Evolutionary conservation across 2,329 filamentous ascomycete species (phyloP), one percentile per base, ranked within the genome.

Genomic region (Aspergillus viridinutans): DNA sequence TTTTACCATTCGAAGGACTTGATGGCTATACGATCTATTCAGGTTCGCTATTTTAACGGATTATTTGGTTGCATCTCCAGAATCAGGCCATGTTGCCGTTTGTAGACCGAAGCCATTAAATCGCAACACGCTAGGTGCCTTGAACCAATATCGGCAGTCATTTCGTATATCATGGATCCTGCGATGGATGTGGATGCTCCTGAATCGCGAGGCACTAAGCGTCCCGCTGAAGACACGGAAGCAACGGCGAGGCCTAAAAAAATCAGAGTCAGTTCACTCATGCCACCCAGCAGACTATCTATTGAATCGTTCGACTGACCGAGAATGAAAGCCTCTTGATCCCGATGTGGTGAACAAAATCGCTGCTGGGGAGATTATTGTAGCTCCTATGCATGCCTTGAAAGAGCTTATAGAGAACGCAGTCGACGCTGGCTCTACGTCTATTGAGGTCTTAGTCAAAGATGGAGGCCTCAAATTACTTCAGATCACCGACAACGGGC

Each of bases 281-380:
- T 3, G 17, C 32, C 12, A 51, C 29, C 45, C 29, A 43, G 50
- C 20, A 4, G 20, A 48, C 25, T 45, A 35, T 23, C 25, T 45
- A 35, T 23, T 47, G 23, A 61, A 49, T 35, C 17, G 25, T 54
- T 40, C 53, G 21, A 61, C 63, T 66, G 48, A 67, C 50, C 14
- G 52, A 38, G 23, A 28, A 42, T n/a, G 20, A 50, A 75, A 96
- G 87, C 89, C 93, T 14, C 83, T 99, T 26, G 90, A 96, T 68
- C 87, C 90, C 61, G 89, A 94, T 77, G 94, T 99, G 23, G 90
- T 99, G 63, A 99, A 97, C 80, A 99, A 97, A 74, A 99, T 99
- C 64, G 94, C 94, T 0, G 94, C 94, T 0, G 94, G 94, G 21
- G 94, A 99, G 74, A 99, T 99, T 67, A 99, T 99, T 59, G 92